Conservation (phyloP, 192 early-diverging fungal species). For the Diversispora eburnea region DNA sequence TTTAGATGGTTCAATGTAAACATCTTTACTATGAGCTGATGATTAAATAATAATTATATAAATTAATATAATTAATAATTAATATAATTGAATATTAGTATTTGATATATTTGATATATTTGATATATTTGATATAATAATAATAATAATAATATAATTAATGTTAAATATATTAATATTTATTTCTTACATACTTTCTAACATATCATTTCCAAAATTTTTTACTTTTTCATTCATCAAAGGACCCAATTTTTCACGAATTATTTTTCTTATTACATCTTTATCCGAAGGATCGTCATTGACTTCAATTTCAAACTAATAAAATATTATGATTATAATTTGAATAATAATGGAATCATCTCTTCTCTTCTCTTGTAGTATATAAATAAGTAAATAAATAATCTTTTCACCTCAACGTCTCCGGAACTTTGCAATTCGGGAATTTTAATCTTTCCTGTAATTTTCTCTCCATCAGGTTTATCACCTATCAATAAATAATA, state of each 20-base stretch:
- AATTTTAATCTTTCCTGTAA: conserved; percentile 73
- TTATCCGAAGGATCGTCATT: conserved; percentile 48
- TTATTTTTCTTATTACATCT: conserved; percentile 62
- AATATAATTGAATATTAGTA: neutral
- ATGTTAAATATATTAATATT: neutral
- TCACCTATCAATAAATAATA: conserved; percentile 37
- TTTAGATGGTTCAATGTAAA: conserved; percentile 67
- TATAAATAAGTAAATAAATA: neutral
- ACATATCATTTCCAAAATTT: conserved; percentile 67
- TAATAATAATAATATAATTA: neutral
- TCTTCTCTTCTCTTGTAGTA: neutral
- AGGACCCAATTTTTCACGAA: conserved; percentile 65
- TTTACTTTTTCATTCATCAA: conserved; percentile 57
- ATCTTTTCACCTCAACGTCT: conserved; percentile 67
- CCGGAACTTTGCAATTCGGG: conserved; percentile 86
- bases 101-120: no score
- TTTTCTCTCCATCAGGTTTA: conserved; percentile 55
- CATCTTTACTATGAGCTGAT: conserved; percentile 70
- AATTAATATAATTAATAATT: no score
- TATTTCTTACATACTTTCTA: conserved; percentile 46
- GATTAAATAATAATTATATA: no score
- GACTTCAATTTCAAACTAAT: conserved; percentile 66
- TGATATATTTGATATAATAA: no score
- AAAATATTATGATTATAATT: neutral
- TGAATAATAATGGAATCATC: no score